Base-by-base conservation (phyloP, 2,329 filamentous ascomycete species). In the Colletotrichum sansevieriae region DNA sequence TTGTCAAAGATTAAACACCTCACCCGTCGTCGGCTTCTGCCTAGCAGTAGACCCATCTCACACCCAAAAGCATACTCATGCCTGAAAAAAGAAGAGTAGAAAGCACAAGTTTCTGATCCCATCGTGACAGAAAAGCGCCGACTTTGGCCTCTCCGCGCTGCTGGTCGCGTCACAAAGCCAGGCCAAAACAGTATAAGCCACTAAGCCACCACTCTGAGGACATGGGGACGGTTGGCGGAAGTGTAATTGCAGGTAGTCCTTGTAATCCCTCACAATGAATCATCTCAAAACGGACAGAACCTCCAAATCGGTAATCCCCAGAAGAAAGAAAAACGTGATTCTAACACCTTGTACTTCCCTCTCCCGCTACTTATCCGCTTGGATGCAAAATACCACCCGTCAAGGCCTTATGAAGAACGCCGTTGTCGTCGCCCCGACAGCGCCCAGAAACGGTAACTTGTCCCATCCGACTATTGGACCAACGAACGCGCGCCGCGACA, bases 261-360 rank as follows among this genome's bases (percentile, higher is more conserved):
- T 18, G 22, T 43, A 56, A 56, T 56, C 35, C 20, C n/a, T 56
- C 18, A 49, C 39, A n/a, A 41, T 60, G 57, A 60, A 49, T 60
- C 57, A 60, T 25, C 57, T 39, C 43, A 13, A 29, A 35, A 20
- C 29, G 25, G 25, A 25, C 3, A 5, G 25, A 25, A 25, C 25
- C 25, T 5, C 11, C 22, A n/a, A 22, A 12, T 29, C 55, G 37
- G 37, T 29, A 25, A 29, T 37, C 56, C 63, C 15, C 29, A n/a
- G 5, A 25, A 25, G 18, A 18, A 18, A 10, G 5, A 29, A 47
- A 37, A 22, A 41, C 33, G 39, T 25, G 29, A 12, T 29, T 15
- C 15, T 37, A 37, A 46, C 46, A n/a, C 15, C 10, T 2, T 8
- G 1, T 61, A 65, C 63, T 4, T 52, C n/a, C n/a, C 12, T 3